These are phyloP conservation scores for Kurtzmaniella fragi DNA, from an alignment of 805 yeast genomes.

Conservation along the genomic window DNA sequence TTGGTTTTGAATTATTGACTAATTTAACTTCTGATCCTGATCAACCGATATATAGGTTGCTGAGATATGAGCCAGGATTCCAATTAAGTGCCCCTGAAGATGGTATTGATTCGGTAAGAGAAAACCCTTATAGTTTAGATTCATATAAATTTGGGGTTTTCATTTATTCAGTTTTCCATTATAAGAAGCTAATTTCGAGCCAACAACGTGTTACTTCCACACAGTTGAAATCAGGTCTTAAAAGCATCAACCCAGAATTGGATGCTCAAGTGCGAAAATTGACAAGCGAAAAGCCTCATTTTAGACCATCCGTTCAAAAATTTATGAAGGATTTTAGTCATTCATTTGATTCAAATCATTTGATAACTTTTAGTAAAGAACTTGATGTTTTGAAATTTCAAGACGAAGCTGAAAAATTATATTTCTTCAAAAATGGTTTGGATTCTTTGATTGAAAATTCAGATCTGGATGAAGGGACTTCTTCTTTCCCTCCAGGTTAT, in stretches of 20 bases:
- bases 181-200: constrained; percentile 5
- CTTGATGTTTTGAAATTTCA: constrained; percentile 54
- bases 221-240: constrained; percentile 4
- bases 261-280: constrained; percentile 36
- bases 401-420: constrained; percentile 48
- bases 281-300: constrained; percentile 28
- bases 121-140: constrained; percentile 47
- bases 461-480: constrained; percentile 8
- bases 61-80: constrained; percentile 17
- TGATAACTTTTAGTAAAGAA: constrained; percentile 49
- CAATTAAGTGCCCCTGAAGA: constrained; percentile 43
- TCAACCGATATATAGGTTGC: constrained; percentile 36
- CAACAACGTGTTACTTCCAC: constrained; percentile 2
- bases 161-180: constrained; percentile 40
- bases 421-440: constrained; percentile 29
- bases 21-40: constrained; percentile 43
- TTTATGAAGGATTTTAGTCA: constrained; percentile 21
- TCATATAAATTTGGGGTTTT: constrained; percentile 60
- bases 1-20: constrained; percentile 71
- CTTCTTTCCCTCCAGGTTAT: constrained; percentile 44
- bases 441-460: constrained; percentile 16
- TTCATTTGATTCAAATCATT: constrained; percentile 32
- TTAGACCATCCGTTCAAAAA: constrained; percentile 24
- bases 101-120: constrained; percentile 40
- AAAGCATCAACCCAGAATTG: constrained; percentile 33